Conservation (phyloP, 306 rosid species). For the Oemleria cerasiformis region DNA sequence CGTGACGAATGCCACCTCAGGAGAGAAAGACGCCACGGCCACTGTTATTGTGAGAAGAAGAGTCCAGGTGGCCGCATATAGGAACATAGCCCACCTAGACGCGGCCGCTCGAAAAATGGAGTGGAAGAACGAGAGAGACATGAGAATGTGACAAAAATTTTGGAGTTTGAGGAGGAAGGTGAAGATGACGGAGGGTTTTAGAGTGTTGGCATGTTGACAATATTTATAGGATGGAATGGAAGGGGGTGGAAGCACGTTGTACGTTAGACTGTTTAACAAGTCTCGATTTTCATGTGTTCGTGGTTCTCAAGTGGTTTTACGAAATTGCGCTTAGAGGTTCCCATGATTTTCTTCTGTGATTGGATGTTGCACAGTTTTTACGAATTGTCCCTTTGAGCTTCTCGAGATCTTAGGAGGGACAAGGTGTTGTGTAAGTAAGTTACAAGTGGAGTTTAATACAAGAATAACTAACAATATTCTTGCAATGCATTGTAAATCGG, state of each 20-base stretch:
- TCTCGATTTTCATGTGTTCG: neutral
- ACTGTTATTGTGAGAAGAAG: conserved; percentile 39
- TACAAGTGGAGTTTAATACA: too few species aligned
- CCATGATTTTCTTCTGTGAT: conserved; percentile 9
- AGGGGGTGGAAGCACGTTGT: conserved; percentile 19
- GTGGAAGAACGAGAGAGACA: conserved; percentile 35
- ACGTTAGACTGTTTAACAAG: neutral
- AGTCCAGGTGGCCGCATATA: conserved; percentile 47
- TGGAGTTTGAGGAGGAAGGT: neutral
- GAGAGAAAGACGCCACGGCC: conserved; percentile 49
- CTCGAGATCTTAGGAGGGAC: too few species aligned
- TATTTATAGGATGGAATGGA: conserved; percentile 4
- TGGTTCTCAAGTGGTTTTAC: neutral
- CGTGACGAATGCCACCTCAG: conserved; percentile 40
- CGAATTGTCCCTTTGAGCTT: too few species aligned
- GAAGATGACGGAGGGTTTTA: neutral
- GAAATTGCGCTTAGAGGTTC: neutral
- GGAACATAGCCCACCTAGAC: conserved; percentile 8
- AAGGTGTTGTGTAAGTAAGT: too few species aligned
- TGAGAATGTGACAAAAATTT: neutral
- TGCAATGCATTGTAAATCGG: too few species aligned
- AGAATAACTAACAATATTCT: too few species aligned
- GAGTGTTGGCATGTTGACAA: neutral
- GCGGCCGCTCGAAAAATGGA: conserved; percentile 29
- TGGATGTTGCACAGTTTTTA: neutral